phyloP scores from a whole-genome alignment of 352 stramenopile genomes.

The Elongisporangium prolatum region DNA sequence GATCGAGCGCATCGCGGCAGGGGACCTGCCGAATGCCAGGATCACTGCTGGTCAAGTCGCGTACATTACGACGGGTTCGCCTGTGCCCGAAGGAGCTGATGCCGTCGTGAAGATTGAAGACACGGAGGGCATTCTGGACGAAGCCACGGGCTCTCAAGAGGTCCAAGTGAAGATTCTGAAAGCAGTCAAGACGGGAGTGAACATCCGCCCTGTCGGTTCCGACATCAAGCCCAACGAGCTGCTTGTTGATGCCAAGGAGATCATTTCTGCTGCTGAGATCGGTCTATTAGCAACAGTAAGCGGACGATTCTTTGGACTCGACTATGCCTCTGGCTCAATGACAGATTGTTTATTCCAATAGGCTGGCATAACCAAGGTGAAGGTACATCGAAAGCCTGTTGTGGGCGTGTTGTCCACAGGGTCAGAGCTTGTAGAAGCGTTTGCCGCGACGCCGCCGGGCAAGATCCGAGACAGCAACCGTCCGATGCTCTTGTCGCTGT shows the following conservation, averaged over 20 bases:
- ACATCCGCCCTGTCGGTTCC: slow-evolving; percentile 88
- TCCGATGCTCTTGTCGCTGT: slow-evolving; percentile 85
- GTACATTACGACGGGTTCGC: slow-evolving; percentile 95
- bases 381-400: slow-evolving; percentile 59
- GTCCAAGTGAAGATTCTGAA: slow-evolving; percentile 62
- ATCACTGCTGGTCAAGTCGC: slow-evolving; percentile 49
- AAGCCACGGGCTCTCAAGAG: slow-evolving; percentile 21
- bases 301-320: not conserved
- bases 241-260: slow-evolving; percentile 69
- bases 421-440: slow-evolving; percentile 88
- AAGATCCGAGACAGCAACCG: slow-evolving; percentile 96
- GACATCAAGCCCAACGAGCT: slow-evolving; percentile 83
- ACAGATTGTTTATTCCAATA: slow-evolving; percentile 16
- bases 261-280: slow-evolving; percentile 85
- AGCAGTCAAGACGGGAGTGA: slow-evolving; percentile 43
- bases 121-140: slow-evolving; percentile 42
- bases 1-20: slow-evolving; percentile 63
- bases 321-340: not conserved
- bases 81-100: slow-evolving; percentile 87
- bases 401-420: slow-evolving; percentile 95
- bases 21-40: slow-evolving; percentile 30
- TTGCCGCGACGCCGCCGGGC: slow-evolving; percentile 29
- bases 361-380: slow-evolving; percentile 68
- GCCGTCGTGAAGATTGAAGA: slow-evolving; percentile 95
- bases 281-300: slow-evolving; percentile 89